phyloP scores from a whole-genome alignment of 2,329 filamentous ascomycete genomes.

The Sporothrix globosa region DNA sequence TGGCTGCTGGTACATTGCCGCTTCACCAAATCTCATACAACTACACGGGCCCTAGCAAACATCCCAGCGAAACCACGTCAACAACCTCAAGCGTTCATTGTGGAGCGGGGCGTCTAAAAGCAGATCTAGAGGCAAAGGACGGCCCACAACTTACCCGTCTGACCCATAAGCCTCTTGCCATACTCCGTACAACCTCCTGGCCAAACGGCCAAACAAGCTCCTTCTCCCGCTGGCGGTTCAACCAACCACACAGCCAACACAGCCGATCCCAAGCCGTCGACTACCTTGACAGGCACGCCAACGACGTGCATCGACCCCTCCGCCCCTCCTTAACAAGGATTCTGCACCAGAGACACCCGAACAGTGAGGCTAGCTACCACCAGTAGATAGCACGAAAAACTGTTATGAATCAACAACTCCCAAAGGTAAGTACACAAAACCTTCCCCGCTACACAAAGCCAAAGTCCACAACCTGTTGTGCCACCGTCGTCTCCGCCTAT shows the following conservation, averaged over 20 bases:
- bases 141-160: conserved; percentile 29
- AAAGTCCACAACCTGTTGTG: conserved; percentile 30
- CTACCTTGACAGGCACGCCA: conserved; percentile 17
- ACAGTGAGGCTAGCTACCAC: conserved; percentile 28
- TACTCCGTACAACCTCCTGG: too few species aligned
- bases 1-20: neutral
- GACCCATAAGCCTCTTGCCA: conserved; percentile 17
- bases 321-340: conserved; percentile 5
- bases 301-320: neutral
- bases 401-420: conserved; percentile 51
- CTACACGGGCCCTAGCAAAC: neutral
- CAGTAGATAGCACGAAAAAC: conserved; percentile 28
- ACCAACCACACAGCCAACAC: conserved; percentile 25
- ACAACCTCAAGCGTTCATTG: conserved; percentile 5
- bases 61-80: neutral
- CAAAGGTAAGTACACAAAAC: conserved; percentile 46
- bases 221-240: conserved; percentile 1
- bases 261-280: conserved; percentile 23
- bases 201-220: neutral
- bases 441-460: conserved; percentile 33
- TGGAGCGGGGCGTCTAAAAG: conserved; percentile 27
- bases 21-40: neutral
- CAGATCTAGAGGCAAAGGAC: conserved; percentile 10
- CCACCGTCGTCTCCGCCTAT: conserved; percentile 29
- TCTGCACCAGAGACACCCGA: neutral